phyloP scores from a whole-genome alignment of 2,329 filamentous ascomycete species.

The Akanthomyces dipterigenus region DNA sequence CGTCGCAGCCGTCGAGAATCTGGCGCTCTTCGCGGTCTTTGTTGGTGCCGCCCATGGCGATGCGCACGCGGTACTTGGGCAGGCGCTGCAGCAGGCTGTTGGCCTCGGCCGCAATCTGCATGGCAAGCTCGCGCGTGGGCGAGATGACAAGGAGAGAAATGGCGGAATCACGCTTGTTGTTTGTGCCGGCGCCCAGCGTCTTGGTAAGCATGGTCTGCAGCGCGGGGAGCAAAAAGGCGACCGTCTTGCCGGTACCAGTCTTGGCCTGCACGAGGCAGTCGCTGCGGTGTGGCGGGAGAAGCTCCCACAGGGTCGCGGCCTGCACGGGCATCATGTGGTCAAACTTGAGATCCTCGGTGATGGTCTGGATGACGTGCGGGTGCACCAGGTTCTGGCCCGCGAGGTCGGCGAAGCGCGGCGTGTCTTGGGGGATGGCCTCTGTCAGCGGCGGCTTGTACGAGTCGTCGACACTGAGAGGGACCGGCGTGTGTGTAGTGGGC shows the following conservation, averaged over 20 bases:
- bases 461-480: not conserved
- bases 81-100: constrained; percentile 63
- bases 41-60: constrained; percentile 76
- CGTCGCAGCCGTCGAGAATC: constrained; percentile 66
- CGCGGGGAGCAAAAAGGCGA: constrained; percentile 79
- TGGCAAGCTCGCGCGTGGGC: constrained; percentile 63
- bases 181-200: constrained; percentile 21
- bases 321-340: constrained; percentile 50
- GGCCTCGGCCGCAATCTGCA: constrained; percentile 67
- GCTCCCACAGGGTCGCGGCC: constrained; percentile 41
- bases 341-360: constrained; percentile 42
- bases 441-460: constrained; percentile 22
- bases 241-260: constrained; percentile 81
- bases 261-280: constrained; percentile 72
- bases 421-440: constrained; percentile 34
- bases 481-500: not conserved
- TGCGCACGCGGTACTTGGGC: constrained; percentile 66
- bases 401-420: constrained; percentile 41
- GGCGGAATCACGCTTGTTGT: constrained; percentile 24
- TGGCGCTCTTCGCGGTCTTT: constrained; percentile 65
- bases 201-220: constrained; percentile 63
- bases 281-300: constrained; percentile 37
- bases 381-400: constrained; percentile 35
- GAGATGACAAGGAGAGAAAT: constrained; percentile 60
- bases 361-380: constrained; percentile 39